Base-by-base conservation (phyloP, 371 early-diverging fungal genomes). In the Coemansia sp. region DNA sequence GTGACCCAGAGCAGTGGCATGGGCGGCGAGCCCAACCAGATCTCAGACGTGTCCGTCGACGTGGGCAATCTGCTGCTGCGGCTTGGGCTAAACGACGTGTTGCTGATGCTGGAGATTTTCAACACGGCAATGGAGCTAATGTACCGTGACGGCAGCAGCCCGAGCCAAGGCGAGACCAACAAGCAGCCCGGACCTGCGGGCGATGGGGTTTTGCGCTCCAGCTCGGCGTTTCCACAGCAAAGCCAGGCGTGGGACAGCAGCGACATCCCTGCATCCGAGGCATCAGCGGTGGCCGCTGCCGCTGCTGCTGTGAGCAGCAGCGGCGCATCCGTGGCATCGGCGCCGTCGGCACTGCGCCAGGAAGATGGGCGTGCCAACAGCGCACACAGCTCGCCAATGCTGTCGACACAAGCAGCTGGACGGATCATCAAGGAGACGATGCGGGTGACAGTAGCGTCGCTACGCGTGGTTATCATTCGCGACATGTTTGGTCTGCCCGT, bases 401-500 rank as follows among this genome's bases (percentile, higher is more conserved):
- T 57, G 4, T 50, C 48, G 34, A 66, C 52, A 14, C 55, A 31
- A 12, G 0, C 65, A 30, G 33, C 55, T 9, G 63, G 63, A 2
- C 57, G 53, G 20, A 51, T 76, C 9, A 40, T 75, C 53, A 78
- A 68, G 50, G 76, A 79, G 55, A 79, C 77, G 5, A 68, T 72
- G 65, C 70, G 67, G 0, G 67, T 61, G 7, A 70, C 68, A 1
- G 59, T 80, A 0, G 77, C 62, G 10, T 66, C 70, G 16, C 42
- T 95, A 11, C 90, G 93, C 9, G 59, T 95, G 2, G 84, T 98
- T 38, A 68, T 97, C 12, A 97, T 98, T 58, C 94, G 96, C 55
- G 98, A 99, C 68, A 68, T 63, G 66, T 75, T 80, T 38, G 69
- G 69, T 77, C 82, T 97, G 61, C 98, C 98, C 0, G 90, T 98